These are phyloP conservation scores for Ganoderma leucocontextum DNA, from an alignment of 1,284 basidiomycete genomes.

Conservation along the genomic window DNA sequence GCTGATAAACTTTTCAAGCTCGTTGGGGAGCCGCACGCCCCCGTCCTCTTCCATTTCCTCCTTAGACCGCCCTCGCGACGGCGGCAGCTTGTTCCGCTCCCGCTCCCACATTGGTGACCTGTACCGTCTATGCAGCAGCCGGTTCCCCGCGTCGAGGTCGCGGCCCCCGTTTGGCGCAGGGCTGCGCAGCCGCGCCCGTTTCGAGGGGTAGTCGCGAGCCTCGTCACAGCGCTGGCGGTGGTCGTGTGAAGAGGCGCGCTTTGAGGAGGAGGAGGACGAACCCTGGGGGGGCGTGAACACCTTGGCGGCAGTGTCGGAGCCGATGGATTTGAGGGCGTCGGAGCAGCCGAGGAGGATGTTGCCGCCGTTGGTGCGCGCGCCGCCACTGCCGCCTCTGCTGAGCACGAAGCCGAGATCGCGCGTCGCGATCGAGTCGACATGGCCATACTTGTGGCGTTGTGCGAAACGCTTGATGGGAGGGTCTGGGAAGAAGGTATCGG, in stretches of 20 bases:
- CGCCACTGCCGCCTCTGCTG: constrained; percentile 36
- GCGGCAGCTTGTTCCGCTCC: too few species aligned
- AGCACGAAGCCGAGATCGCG: constrained; percentile 86
- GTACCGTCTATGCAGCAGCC: constrained; percentile 54
- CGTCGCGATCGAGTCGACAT: constrained; percentile 88
- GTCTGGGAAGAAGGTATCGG: too few species aligned
- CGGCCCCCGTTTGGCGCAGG: constrained; percentile 61
- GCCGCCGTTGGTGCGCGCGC: constrained; percentile 33
- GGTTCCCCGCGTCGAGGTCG: constrained; percentile 50
- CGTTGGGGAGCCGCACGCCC: constrained; percentile 64
- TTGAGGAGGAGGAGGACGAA: constrained; percentile 37
- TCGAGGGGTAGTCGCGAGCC: constrained; percentile 53
- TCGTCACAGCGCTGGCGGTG: constrained; percentile 56
- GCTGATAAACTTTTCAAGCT: constrained; percentile 84
- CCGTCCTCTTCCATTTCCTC: constrained; percentile 63
- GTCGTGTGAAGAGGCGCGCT: constrained; percentile 62
- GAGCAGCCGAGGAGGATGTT: too few species aligned
- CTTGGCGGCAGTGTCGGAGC: constrained; percentile 34
- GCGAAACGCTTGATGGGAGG: constrained; percentile 92
- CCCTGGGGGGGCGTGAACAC: constrained; percentile 29
- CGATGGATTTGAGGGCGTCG: constrained; percentile 56
- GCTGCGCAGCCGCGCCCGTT: constrained; percentile 61
- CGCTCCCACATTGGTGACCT: too few species aligned
- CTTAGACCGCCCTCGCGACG: too few species aligned
- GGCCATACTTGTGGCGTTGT: constrained; percentile 88